Evolutionary conservation across 108 stramenopile genomes (phyloP), one percentile per base, ranked within the genome.

Genomic region (Cyclotella sp.): DNA sequence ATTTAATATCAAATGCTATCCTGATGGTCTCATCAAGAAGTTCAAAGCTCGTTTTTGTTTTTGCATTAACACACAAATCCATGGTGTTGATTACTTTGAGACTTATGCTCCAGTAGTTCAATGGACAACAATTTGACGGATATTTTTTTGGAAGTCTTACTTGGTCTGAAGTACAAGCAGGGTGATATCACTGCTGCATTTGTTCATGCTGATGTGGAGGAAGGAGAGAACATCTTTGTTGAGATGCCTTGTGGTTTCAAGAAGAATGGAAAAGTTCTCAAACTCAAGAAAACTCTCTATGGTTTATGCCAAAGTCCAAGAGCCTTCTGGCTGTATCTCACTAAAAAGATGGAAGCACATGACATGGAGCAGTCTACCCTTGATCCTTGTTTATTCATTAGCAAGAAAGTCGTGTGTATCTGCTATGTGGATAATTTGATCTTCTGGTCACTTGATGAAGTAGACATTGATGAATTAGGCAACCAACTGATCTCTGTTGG

Each of bases 51-150:
- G 90, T 26, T 82, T 85, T 41, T 91, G 90, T 68, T 78, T 68
- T 21, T 55, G 90, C 40, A 87, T 87, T 7, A 81, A 88, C 49
- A 54, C 68, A 39, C 90, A 91, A 65, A 46, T 73, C 0, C 73
- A 88, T 45, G 90, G 90, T 9, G 77, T 88, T 57, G 87, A 91
- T 63, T 91, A 67, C 79, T 81, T 76, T 69, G 79, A 87, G n/a
- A 83, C 75, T 14, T 87, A 78, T 44, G 68, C 86, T 49, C 84
- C 89, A 28, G 86, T 88, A 0, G 89, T 90, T 0, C 55, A 63
- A 30, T 90, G 89, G 89, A 75, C 44, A 0, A 88, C 85, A 0
- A 73, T 86, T 16, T 76, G 85, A 7, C 40, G 0, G 27, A 85
- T 10, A 13, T 58, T 58, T 4, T 58, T 27, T 28, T 58, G 26